Base-by-base conservation (phyloP, 73 alveolate species). In the Paraurostyla sp. region DNA sequence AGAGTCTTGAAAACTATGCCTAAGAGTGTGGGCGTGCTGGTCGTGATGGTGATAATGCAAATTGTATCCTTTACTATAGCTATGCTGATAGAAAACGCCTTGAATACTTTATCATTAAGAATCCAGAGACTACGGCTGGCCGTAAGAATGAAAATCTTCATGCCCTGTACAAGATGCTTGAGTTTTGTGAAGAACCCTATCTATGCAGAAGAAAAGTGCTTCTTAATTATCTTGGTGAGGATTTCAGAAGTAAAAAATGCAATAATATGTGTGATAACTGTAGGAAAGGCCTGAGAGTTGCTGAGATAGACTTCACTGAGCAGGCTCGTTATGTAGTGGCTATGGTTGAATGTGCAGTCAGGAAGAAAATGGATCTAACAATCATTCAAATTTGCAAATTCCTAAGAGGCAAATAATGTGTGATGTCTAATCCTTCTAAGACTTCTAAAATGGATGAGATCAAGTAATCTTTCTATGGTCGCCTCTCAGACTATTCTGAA, bases 1-100 rank as follows among this genome's bases (percentile, higher is more conserved):
- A 96, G 62, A 91, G 98, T 38, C 93, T 98, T 35, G 99, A 98
- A 89, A 81, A 92, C 40, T 97, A 91, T 51, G 92, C 87, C 16
- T 98, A 97, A 90, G 99, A 97, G 83, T 92, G 97, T 25, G 99
- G 99, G n/a, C 82, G 99, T 29, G 99, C 99, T 11, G 99, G 99
- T 25, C 87, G 99, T 88, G 99, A 97, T 80, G 97, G 98, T 25
- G 83, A 89, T 41, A 94, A 95, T 40, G 94, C 99, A 1, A 85
- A 95, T 20, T 97, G 99, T 81, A 93, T 96, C 50, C 87, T 97
- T 93, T 97, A 91, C 94, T 97, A 95, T 88, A 75, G 94, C 30
- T 93, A 91, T 57, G 43, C 82, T 40, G 99, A 97, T 90, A 80
- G 99, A 73, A 97, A 91, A 92, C 42, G 94, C 0, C 76, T 88